These are phyloP conservation scores for Kuraishia cidri DNA, from an alignment of 805 yeast species.

Conservation along the genomic window DNA sequence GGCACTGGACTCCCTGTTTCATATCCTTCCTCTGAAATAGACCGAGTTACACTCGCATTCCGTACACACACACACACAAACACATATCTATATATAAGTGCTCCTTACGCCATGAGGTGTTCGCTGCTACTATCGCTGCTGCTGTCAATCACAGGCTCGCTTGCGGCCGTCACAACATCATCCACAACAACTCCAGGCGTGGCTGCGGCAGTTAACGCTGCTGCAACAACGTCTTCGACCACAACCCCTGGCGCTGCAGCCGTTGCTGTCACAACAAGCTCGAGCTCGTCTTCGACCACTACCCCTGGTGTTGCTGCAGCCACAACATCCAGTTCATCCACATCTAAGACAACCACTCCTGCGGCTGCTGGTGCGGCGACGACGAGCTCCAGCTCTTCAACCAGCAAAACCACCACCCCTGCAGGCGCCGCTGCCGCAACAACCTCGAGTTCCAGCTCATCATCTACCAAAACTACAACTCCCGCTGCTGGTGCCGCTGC, in stretches of 20 bases:
- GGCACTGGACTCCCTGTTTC: no score
- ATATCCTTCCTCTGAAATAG: no score
- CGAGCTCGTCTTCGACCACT: no score
- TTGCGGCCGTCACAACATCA: conserved; percentile 3
- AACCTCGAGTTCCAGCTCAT: conserved; percentile 6
- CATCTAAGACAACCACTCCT: conserved; percentile 5
- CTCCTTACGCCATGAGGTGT: no score
- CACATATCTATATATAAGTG: no score
- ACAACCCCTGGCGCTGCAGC: conserved; percentile 3
- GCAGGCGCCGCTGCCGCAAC: conserved; percentile 6
- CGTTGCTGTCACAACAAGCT: conserved; percentile 3
- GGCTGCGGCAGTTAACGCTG: conserved; percentile 2
- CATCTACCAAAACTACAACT: neutral
- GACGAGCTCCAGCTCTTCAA: conserved; percentile 1
- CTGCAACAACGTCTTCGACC: conserved; percentile 6
- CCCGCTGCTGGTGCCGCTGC: conserved; percentile 4
- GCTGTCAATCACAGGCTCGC: conserved; percentile 3
- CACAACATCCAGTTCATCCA: conserved; percentile 7
- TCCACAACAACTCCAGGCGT: conserved; percentile 10
- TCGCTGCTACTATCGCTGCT: conserved; percentile 3
- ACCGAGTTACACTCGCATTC: no score
- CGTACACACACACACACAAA: no score
- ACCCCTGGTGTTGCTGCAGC: conserved; percentile 7
- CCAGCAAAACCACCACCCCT: conserved; percentile 3
- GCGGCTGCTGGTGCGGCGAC: conserved; percentile 6